These are phyloP conservation scores for Candida schatavii DNA, from an alignment of 805 yeast genomes.

Conservation along the genomic window DNA sequence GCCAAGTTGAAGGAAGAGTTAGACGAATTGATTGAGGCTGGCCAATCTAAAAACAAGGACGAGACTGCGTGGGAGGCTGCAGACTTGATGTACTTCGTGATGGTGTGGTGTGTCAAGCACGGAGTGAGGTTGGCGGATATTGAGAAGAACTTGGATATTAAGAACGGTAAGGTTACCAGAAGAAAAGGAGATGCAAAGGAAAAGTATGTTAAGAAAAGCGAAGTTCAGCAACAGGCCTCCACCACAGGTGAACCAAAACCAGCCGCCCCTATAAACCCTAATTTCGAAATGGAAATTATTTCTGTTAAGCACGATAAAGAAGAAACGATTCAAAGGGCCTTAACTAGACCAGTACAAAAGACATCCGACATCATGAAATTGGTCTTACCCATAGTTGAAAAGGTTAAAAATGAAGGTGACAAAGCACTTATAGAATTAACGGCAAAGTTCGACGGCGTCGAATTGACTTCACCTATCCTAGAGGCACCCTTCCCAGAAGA, in stretches of 20 bases:
- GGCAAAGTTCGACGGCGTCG: conserved; percentile 85
- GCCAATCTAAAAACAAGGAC: conserved; percentile 22
- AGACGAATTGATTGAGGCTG: conserved; percentile 90
- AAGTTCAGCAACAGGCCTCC: conserved; percentile 11
- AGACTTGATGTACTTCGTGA: conserved; percentile 64
- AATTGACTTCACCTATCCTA: conserved; percentile 67
- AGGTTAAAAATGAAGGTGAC: conserved; percentile 78
- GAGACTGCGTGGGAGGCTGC: conserved; percentile 97
- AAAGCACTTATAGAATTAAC: conserved; percentile 85
- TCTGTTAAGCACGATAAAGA: conserved; percentile 37
- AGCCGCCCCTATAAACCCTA: conserved; percentile 19
- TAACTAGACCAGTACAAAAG: conserved; percentile 93
- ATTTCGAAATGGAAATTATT: conserved; percentile 51
- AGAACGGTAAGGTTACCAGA: conserved; percentile 83
- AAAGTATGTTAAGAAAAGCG: conserved; percentile 49
- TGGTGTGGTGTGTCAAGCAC: conserved; percentile 55
- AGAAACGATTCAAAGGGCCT: conserved; percentile 53
- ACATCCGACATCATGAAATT: conserved; percentile 90
- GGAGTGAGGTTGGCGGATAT: conserved; percentile 81
- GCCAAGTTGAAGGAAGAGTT: conserved; percentile 96
- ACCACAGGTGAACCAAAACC: conserved; percentile 8
- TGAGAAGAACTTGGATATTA: conserved; percentile 78
- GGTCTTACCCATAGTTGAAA: conserved; percentile 84
- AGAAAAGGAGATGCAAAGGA: conserved; percentile 96
- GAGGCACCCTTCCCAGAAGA: conserved; percentile 84